phyloP scores from a whole-genome alignment of 73 alveolate species.

The Diophrys appendiculata region DNA sequence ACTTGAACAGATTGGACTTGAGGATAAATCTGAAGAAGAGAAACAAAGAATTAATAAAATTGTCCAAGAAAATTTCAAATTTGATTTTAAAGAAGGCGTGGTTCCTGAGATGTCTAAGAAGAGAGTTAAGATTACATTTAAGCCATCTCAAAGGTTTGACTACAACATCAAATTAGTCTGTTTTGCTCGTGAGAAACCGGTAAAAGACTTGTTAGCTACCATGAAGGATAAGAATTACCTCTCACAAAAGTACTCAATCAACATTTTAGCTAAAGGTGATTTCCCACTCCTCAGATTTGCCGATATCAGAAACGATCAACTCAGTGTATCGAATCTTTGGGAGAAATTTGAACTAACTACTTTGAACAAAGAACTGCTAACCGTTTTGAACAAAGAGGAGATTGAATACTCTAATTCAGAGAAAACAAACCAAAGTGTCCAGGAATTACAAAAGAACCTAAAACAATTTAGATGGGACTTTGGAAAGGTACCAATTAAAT shows the following conservation, averaged over 20 bases:
- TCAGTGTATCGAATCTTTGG: constrained; percentile 95
- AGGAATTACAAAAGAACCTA: constrained; percentile 62
- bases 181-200: constrained; percentile 87
- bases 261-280: constrained; percentile 94
- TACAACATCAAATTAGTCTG: constrained; percentile 87
- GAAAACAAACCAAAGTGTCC: constrained; percentile 52
- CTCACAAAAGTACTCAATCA: constrained; percentile 82
- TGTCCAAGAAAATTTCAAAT: constrained; percentile 76
- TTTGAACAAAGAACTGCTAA: constrained; percentile 88
- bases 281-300: constrained; percentile 95
- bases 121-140: constrained; percentile 90
- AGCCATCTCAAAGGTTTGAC: constrained; percentile 89
- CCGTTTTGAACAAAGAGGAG: constrained; percentile 90
- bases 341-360: constrained; percentile 88
- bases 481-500: constrained; percentile 84
- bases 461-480: constrained; percentile 87
- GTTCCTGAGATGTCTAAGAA: constrained; percentile 93
- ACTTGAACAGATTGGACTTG: constrained; percentile 76
- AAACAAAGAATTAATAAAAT: constrained; percentile 54
- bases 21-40: constrained; percentile 50
- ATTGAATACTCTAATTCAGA: constrained; percentile 79
- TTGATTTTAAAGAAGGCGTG: constrained; percentile 94
- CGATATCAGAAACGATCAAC: constrained; percentile 92
- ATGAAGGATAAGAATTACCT: constrained; percentile 36
- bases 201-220: constrained; percentile 67